Base-by-base conservation (phyloP, 768 basidiomycete species). In the Collybiopsis confluens region DNA sequence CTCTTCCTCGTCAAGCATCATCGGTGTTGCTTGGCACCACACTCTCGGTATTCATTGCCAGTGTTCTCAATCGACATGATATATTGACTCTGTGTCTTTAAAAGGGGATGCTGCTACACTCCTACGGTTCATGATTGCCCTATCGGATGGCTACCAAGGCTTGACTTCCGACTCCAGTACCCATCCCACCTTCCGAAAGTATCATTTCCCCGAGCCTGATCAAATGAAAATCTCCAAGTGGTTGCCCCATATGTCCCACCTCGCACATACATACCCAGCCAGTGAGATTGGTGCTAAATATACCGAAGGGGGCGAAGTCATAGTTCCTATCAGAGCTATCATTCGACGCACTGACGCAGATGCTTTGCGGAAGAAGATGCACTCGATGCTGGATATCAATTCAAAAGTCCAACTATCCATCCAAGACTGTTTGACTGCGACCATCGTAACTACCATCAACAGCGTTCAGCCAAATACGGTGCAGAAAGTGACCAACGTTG, bases 11-110 rank as follows among this genome's bases (percentile, higher is more conserved):
- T 60, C 67, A 50, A 71, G 68, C 0, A 59, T 60, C 27, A 59
- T 70, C 30, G 70, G 65, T 18, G 56, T 71, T n/a, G 63, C 66
- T 2, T 71, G 68, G 70, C 61, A 71, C 41, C 70, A 71, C 41
- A 59, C 61, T 9, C 65, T 70, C 9, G 70, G 69, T 68, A 52
- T 20, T 54, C 51, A 18, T n/a, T n/a, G n/a, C n/a, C n/a, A n/a
- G n/a, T n/a, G n/a, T n/a, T 15, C 16, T 37, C 51, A 38, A 61
- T 18, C 60, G 36, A 1, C 10, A n/a, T 33, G 13, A 30, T 20
- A 23, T 23, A 40, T 55, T 11, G 27, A 40, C 3, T 52, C 15
- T 13, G 24, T 46, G 15, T 54, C 33, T 23, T 21, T 20, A 21
- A 13, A 10, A 69, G 70, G 70, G 8, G 70, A 71, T 28, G 66